Conservation (phyloP, 2,329 filamentous ascomycete species). For the Ophiostoma fasciatum region DNA sequence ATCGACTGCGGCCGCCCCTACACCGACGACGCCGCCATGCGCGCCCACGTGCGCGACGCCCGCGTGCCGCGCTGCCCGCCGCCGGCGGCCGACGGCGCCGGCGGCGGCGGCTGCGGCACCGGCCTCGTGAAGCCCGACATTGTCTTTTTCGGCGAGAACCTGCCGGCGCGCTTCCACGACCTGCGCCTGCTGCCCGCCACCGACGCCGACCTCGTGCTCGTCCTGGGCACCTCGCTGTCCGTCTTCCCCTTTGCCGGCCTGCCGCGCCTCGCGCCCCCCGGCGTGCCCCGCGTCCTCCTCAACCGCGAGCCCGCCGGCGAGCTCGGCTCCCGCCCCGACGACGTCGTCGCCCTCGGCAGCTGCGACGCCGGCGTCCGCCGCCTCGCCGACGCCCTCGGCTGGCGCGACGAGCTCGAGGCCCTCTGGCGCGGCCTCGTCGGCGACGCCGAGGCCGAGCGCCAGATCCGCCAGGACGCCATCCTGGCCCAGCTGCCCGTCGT, state of each 20-base stretch:
- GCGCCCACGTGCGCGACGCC: constrained; percentile 47
- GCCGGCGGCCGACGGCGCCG: too few species aligned
- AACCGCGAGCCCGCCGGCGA: constrained; percentile 75
- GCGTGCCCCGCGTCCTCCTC: constrained; percentile 65
- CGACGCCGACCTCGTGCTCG: constrained; percentile 22
- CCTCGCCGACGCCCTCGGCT: constrained; percentile 68
- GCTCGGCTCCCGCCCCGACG: constrained; percentile 62
- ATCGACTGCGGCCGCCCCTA: constrained; percentile 69
- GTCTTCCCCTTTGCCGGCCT: constrained; percentile 71
- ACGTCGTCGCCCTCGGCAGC: constrained; percentile 69
- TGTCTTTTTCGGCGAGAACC: constrained; percentile 68
- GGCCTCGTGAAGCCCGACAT: constrained; percentile 89
- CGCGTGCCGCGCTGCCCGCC: constrained; percentile 55
- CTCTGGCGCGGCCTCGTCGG: constrained; percentile 59
- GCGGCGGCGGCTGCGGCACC: too few species aligned
- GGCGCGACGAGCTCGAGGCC: constrained; percentile 67
- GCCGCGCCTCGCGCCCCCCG: constrained; percentile 46
- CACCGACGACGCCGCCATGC: constrained; percentile 61
- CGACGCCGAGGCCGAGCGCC: constrained; percentile 38
- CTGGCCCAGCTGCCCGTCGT: constrained; percentile 26
- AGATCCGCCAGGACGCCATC: constrained; percentile 23
- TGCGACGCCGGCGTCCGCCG: constrained; percentile 71
- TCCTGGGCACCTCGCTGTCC: constrained; percentile 14
- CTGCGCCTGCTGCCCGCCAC: constrained; percentile 35
- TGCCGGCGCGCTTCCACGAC: constrained; percentile 48